A percentile compares a stretch with the other conserved stretches of the same genome.
Evolutionary conservation across 768 basidiomycete genomes (phyloP).

Genomic region (Lactarius vividus): DNA sequence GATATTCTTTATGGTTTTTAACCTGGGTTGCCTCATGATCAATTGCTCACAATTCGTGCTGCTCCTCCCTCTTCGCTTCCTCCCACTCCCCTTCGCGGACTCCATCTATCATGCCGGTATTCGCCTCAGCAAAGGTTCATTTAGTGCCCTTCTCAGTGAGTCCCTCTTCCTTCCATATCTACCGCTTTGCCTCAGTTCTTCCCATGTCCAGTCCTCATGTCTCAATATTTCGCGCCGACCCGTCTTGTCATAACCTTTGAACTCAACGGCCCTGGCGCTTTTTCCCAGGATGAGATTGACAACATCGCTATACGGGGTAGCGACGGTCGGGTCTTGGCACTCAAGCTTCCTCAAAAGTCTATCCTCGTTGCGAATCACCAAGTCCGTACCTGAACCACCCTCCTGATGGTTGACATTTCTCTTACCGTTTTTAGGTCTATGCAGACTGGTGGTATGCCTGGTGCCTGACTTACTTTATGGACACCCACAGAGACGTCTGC

Average conservation of each 20-base stretch:
- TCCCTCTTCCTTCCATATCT: background rate
- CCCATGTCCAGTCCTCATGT: conserved; percentile 60
- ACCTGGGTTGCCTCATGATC: conserved; percentile 63
- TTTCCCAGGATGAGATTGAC: conserved; percentile 59
- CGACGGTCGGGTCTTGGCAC: conserved; percentile 52
- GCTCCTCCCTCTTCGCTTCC: conserved; percentile 60
- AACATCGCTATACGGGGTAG: conserved; percentile 53
- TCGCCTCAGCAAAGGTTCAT: conserved; percentile 79
- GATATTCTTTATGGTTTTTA: conserved; percentile 56
- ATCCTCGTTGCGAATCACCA: conserved; percentile 94
- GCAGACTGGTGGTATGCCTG: conserved; percentile 87
- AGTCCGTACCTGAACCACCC: conserved; percentile 39
- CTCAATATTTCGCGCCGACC: conserved; percentile 80
- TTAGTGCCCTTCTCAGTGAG: conserved; percentile 71
- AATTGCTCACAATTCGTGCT: conserved; percentile 71
- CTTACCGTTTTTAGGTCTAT: conserved; percentile 50
- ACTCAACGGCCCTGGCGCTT: conserved; percentile 59
- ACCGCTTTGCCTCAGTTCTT: background rate
- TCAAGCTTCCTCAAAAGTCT: conserved; percentile 75
- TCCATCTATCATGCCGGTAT: conserved; percentile 66
- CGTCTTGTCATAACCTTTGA: conserved; percentile 72
- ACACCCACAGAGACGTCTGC: conserved; percentile 67
- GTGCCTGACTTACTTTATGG: conserved; percentile 72
- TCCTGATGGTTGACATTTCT: background rate
- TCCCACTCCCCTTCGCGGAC: conserved; percentile 57